Conservation (phyloP, 345 rosid genomes). For the Theobroma cacao region DNA sequence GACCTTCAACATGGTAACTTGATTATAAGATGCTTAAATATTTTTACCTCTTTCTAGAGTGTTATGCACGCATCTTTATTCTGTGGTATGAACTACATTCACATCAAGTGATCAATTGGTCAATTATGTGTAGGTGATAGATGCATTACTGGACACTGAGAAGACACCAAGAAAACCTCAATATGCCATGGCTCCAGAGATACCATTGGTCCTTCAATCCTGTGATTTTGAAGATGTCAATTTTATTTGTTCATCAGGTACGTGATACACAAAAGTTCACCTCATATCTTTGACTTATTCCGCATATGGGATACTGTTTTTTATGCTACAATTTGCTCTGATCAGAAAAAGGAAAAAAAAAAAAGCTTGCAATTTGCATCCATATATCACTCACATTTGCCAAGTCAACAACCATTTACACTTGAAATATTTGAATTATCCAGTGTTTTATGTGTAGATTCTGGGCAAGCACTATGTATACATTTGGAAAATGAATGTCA, state of each 20-base stretch:
- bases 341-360: neutral
- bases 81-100: neutral
- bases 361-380: neutral
- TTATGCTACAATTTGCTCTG: neutral
- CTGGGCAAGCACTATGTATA: constrained; percentile 46
- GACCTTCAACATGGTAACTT: neutral
- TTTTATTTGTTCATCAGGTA: constrained; percentile 81
- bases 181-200: constrained; percentile 76
- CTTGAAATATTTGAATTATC: neutral
- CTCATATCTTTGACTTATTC: neutral
- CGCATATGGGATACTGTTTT: neutral
- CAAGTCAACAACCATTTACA: constrained; percentile 7
- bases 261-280: constrained; percentile 1
- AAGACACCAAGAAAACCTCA: constrained; percentile 77
- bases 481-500: constrained; percentile 67
- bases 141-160: constrained; percentile 59
- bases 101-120: constrained; percentile 2
- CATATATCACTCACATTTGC: neutral
- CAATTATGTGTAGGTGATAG: constrained; percentile 51
- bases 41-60: neutral
- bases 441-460: constrained; percentile 38
- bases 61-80: neutral
- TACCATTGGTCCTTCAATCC: constrained; percentile 73
- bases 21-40: neutral
- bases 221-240: constrained; percentile 72